Conservation (phyloP, 2,329 filamentous ascomycete genomes). For the Cladosporium sp. region DNA sequence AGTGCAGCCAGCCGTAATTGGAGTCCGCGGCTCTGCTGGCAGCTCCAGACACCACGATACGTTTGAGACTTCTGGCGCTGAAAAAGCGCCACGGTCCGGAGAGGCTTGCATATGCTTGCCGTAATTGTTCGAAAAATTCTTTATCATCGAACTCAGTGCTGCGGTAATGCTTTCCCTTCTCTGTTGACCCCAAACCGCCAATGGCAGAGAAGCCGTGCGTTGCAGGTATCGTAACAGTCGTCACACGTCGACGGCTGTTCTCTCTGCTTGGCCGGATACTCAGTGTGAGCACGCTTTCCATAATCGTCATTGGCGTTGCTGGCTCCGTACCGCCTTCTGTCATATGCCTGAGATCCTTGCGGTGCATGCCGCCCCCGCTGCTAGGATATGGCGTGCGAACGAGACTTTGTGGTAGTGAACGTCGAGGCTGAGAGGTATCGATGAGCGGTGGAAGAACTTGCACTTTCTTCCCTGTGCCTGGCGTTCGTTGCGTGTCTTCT, state of each 20-base stretch:
- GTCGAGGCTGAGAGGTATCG: constrained; percentile 22
- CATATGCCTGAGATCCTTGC: constrained; percentile 24
- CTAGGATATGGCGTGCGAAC: constrained; percentile 33
- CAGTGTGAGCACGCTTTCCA: constrained; percentile 30
- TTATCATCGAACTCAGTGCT: constrained; percentile 31
- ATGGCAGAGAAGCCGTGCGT: constrained; percentile 24
- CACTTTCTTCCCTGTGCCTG: constrained; percentile 21
- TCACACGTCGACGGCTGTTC: constrained; percentile 21
- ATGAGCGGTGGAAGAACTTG: constrained; percentile 32
- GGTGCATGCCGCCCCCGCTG: constrained; percentile 14
- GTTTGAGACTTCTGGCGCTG: constrained; percentile 28
- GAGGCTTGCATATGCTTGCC: constrained; percentile 24
- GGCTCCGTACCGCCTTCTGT: constrained; percentile 8
- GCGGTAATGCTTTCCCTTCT: constrained; percentile 12
- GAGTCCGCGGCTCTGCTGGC: constrained; percentile 24
- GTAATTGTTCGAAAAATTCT: constrained; percentile 29
- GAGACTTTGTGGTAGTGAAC: constrained; percentile 24
- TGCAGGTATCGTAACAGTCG: constrained; percentile 28
- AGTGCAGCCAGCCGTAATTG: constrained; percentile 27
- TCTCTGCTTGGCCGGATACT: constrained; percentile 26
- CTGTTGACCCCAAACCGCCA: constrained; percentile 11
- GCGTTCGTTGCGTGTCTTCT: not conserved
- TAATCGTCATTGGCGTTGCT: not conserved
- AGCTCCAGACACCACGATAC: constrained; percentile 26
- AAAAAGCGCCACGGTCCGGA: constrained; percentile 25